phyloP scores from a whole-genome alignment of 2,329 filamentous ascomycete species.

The Rutstroemia sp. region DNA sequence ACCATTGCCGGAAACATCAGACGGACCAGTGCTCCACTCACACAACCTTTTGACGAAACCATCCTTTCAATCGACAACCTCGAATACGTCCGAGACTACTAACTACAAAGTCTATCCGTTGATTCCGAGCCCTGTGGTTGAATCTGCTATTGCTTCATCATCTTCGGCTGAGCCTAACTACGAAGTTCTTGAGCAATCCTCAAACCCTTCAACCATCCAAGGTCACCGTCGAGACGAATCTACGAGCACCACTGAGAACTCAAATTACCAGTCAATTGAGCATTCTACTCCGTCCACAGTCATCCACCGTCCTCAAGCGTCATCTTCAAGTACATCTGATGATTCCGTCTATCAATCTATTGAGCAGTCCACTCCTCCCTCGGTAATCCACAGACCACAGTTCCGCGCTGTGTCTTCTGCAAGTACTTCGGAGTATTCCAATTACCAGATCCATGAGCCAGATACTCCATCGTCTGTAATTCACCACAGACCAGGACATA shows the following conservation, averaged over 20 bases:
- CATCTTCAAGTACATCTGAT: constrained; percentile 3
- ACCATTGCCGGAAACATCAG: constrained; percentile 22
- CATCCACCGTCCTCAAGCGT: constrained; percentile 1
- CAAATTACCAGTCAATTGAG: background rate
- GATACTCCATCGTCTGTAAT: constrained; percentile 6
- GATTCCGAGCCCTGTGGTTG: constrained; percentile 15
- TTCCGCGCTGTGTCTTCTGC: background rate
- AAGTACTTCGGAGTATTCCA: constrained; percentile 7
- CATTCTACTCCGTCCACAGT: constrained; percentile 7
- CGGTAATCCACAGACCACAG: constrained; percentile 7
- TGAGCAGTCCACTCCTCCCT: background rate
- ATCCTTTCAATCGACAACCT: constrained; percentile 28
- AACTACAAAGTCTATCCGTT: constrained; percentile 29
- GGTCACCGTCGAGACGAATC: background rate
- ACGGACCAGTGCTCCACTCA: constrained; percentile 17
- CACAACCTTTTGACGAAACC: constrained; percentile 28
- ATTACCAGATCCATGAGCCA: constrained; percentile 8
- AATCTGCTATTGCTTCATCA: constrained; percentile 15
- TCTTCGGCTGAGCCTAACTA: constrained; percentile 9
- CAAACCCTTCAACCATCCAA: background rate
- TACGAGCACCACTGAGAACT: background rate
- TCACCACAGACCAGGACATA: background rate
- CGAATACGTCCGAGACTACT: constrained; percentile 28
- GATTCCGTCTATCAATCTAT: constrained; percentile 2
- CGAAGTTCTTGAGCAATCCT: constrained; percentile 5